Evolutionary conservation across 129 eudicot genomes (phyloP).

Genomic region (Lactuca saligna): DNA sequence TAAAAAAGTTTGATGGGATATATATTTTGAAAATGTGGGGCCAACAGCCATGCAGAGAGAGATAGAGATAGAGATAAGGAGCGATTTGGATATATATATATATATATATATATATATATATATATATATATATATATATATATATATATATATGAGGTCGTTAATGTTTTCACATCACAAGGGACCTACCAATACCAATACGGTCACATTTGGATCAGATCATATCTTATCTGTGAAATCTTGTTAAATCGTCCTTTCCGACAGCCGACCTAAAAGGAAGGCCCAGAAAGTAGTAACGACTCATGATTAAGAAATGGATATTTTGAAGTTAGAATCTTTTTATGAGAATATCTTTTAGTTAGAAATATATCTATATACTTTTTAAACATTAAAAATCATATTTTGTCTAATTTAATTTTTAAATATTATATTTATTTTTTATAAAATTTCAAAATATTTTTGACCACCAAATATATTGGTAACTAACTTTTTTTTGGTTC

Average conservation of each 20-base stretch:
- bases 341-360: no score
- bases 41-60: not conserved
- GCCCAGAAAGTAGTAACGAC: not conserved
- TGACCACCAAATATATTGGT: no score
- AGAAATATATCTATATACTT: no score
- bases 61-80: not conserved
- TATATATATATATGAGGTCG: no score
- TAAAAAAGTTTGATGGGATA: conserved; percentile 24
- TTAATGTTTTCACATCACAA: not conserved
- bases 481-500: no score
- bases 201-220: not conserved
- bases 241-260: not conserved
- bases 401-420: no score
- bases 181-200: not conserved
- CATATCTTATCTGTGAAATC: not conserved
- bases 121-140: no score
- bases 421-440: no score
- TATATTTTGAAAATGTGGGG: conserved; percentile 4
- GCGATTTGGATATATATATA: not conserved
- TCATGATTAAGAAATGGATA: not conserved
- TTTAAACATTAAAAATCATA: no score
- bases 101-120: no score
- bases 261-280: not conserved
- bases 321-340: no score
- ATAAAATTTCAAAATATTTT: no score